A percentile compares a stretch with the other conserved stretches of the same genome.
Evolutionary conservation across 495 filamentous ascomycete species (phyloP).

Genomic region (Penicillium fimorum): DNA sequence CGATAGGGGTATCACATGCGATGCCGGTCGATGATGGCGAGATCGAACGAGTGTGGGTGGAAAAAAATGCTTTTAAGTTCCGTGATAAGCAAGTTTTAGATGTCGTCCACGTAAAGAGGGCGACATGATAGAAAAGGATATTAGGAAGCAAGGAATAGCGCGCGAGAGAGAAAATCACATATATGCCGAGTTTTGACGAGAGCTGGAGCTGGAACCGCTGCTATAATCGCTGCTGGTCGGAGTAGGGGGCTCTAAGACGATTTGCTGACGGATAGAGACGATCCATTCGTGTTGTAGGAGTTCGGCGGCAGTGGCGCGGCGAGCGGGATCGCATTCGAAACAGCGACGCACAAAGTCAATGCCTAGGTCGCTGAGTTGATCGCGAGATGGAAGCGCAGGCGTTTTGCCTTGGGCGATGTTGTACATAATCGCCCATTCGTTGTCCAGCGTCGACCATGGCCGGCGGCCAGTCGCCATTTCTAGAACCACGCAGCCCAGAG

Average conservation of each 20-base stretch:
- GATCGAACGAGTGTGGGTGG: conserved; percentile 25
- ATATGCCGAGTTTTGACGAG: conserved; percentile 38
- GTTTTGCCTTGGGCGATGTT: conserved; percentile 97
- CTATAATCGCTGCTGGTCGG: conserved; percentile 41
- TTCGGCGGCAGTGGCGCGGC: conserved; percentile 79
- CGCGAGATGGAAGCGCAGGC: conserved; percentile 73
- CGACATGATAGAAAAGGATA: background rate
- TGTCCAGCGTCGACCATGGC: conserved; percentile 96
- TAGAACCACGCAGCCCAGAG: conserved; percentile 91
- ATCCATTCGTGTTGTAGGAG: conserved; percentile 97
- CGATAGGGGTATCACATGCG: conserved; percentile 34
- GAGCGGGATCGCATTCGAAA: conserved; percentile 81
- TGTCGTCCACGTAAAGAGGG: conserved; percentile 3
- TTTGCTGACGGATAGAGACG: conserved; percentile 59
- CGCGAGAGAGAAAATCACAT: conserved; percentile 18
- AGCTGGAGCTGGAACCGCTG: conserved; percentile 30
- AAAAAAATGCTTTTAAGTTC: background rate
- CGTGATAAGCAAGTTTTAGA: conserved; percentile 1
- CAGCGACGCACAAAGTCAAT: conserved; percentile 87
- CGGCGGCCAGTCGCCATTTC: conserved; percentile 96
- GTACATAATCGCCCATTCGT: conserved; percentile 99
- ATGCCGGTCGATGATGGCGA: conserved; percentile 24
- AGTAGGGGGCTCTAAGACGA: conserved; percentile 54
- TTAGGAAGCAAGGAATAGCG: background rate
- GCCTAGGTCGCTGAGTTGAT: conserved; percentile 80